Evolutionary conservation across 2,329 filamentous ascomycete species (phyloP), one percentile per base, ranked within the genome.

Genomic region (Pezicula rhizophila): DNA sequence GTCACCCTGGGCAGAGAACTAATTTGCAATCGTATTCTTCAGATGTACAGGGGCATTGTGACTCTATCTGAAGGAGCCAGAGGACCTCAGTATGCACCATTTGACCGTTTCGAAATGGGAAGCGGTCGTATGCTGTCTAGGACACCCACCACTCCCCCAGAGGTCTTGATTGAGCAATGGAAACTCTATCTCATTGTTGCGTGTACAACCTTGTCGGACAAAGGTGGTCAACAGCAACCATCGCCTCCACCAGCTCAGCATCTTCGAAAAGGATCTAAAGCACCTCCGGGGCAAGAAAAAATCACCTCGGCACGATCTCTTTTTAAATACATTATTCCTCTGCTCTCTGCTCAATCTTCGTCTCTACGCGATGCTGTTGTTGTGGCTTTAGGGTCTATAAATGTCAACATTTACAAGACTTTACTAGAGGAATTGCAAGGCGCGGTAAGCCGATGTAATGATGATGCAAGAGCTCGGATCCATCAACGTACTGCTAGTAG

Each of bases 171-270:
- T 50, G 95, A 97, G 67, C 93, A 99, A 65, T 99, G 92, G 92
- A 97, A 96, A 68, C 74, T 97, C 2, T 97, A 97, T 65, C 76
- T 99, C 23, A 91, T 96, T 48, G 96, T 99, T 70, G 93, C 92
- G 8, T 99, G 95, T 68, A 96, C 92, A 8, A 97, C 93, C 0
- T 75, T 99, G 49, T 91, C 88, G 34, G 93, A 93, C 57, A 80
- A 89, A 8, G 89, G 89, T 8, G 74, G 80, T 48, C 73, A 78
- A 52, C 75, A 76, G 18, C 79, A 82, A 48, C 73, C 84, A 26
- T 72, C 73, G 2, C 68, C 72, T 6, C 76, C 76, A 58, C 77
- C 77, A 52, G 76, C 77, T 34, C 86, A 95, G 55, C 92, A 97
- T 66, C 77, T 81, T 4, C 80, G 92, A 39, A 96, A 95, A 65